Conservation (phyloP, 2,329 filamentous ascomycete genomes). For the Sporothrix variecibatus region DNA sequence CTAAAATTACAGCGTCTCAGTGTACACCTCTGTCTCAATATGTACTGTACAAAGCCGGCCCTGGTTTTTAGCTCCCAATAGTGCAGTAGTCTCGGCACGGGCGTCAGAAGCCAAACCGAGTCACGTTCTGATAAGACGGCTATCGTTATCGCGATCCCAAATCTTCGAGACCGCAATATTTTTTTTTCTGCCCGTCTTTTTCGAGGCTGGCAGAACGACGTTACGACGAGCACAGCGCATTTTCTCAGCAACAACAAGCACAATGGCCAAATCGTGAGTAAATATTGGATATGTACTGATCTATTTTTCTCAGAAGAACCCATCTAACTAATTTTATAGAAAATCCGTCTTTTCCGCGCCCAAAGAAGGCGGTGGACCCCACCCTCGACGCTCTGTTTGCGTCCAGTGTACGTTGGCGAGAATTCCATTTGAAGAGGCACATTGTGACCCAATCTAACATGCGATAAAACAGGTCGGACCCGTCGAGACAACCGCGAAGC, state of each 20-base stretch:
- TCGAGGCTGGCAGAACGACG: background rate
- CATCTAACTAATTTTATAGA: slow-evolving; percentile 9
- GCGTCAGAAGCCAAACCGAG: background rate
- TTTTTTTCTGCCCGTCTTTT: slow-evolving; percentile 25
- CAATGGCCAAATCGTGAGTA: slow-evolving; percentile 24
- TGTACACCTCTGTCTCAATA: background rate
- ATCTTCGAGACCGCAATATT: background rate
- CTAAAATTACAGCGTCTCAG: background rate
- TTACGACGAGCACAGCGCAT: background rate
- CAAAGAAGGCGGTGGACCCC: slow-evolving; percentile 65
- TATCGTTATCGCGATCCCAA: slow-evolving; percentile 23
- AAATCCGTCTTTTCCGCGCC: slow-evolving; percentile 43
- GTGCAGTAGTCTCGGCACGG: background rate
- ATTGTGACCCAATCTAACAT: background rate
- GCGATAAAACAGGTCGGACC: slow-evolving; percentile 50
- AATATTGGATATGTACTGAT: background rate
- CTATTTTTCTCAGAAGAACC: background rate
- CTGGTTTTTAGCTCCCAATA: background rate
- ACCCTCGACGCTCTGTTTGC: slow-evolving; percentile 70
- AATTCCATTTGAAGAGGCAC: background rate
- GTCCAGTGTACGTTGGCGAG: slow-evolving; percentile 57
- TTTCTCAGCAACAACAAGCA: background rate
- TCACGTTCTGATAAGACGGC: slow-evolving; percentile 18
- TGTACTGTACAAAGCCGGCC: background rate
- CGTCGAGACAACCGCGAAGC: slow-evolving; percentile 48